Percentiles rank a stretch among this genome's conserved stretches.
Conservation (phyloP, 2,329 filamentous ascomycete genomes). For the Aspergillus sergii region DNA sequence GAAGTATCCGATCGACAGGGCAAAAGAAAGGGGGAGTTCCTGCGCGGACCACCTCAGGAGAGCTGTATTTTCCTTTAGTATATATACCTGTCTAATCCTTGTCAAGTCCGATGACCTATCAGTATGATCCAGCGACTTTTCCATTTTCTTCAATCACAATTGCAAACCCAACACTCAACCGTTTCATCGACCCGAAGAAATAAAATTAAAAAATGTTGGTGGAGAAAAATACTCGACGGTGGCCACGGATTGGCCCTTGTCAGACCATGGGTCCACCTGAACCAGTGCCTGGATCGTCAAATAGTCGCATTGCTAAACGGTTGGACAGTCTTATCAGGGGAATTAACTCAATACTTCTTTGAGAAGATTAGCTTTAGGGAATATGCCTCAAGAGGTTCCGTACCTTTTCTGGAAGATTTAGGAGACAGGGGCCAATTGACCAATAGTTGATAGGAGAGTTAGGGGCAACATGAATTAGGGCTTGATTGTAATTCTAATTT, state of each 20-base stretch:
- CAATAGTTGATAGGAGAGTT: not conserved
- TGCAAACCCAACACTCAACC: not conserved
- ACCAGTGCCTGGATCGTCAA: not conserved
- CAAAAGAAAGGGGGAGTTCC: not conserved
- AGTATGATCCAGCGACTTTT: not conserved
- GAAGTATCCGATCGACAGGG: not conserved
- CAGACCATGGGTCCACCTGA: not conserved
- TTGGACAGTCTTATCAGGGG: not conserved
- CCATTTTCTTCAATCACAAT: not conserved
- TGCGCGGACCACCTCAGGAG: not conserved
- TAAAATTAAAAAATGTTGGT: not conserved
- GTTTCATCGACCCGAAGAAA: not conserved
- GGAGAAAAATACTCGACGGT: not conserved
- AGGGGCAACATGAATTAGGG: not conserved
- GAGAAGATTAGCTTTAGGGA: not conserved
- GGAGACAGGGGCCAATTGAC: not conserved
- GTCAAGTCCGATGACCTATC: not conserved
- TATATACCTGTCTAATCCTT: not conserved
- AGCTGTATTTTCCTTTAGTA: not conserved
- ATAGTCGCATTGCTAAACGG: slow-evolving; percentile 1
- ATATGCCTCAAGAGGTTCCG: not conserved
- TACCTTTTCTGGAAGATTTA: not conserved
- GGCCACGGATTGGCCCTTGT: not conserved
- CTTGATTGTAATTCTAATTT: not conserved
- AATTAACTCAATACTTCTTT: not conserved